Evolutionary conservation across 2,329 filamentous ascomycete genomes (phyloP), one percentile per base, ranked within the genome.

Genomic region (Paracorniculantispora psalliotae): DNA sequence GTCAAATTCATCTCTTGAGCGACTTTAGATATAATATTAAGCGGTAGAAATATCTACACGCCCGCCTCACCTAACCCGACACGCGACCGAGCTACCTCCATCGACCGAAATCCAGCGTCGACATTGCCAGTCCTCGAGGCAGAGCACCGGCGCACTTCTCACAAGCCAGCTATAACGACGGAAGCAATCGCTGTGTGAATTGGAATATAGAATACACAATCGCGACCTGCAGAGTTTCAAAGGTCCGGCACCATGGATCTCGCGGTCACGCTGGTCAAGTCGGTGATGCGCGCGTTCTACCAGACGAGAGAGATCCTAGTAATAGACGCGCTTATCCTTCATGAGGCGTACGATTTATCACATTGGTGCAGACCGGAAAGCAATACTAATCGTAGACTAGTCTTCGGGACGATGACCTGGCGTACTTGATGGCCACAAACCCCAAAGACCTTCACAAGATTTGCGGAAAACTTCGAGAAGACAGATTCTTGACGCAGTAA

Each of bases 381-480:
- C 9, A 39, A 15, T 33, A 25, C 47, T 57, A 44, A 57, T 33
- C n/a, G 19, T 43, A 3, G 21, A 19, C 87, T 82, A 74, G 90
- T 82, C 81, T 97, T 61, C 88, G 91, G 68, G 90, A 96, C 69
- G 88, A 92, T 69, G 94, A 99, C 69, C 80, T 99, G 62, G 89
- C 90, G 46, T 88, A 91, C 67, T 79, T 97, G 25, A 88, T 97
- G 75, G 88, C 88, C 62, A 92, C 96, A 76, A 93, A 96, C 71
- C 87, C 87, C 43, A 97, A 99, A 71, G 90, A 96, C 67, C 82
- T 97, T 46, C 91, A 94, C 71, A 96, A 93, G 72, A 83, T 96
- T 30, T 93, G 91, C 72, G 92, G 89, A 61, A 89, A 86, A 67
- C 81, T 99, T 55, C 86, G 86, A 66, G 92, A 96, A 71, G 91